A percentile compares a stretch with the other conserved stretches of the same genome.
Evolutionary conservation across 495 filamentous ascomycete species (phyloP).

Genomic region (Lasiosphaeria miniovina): DNA sequence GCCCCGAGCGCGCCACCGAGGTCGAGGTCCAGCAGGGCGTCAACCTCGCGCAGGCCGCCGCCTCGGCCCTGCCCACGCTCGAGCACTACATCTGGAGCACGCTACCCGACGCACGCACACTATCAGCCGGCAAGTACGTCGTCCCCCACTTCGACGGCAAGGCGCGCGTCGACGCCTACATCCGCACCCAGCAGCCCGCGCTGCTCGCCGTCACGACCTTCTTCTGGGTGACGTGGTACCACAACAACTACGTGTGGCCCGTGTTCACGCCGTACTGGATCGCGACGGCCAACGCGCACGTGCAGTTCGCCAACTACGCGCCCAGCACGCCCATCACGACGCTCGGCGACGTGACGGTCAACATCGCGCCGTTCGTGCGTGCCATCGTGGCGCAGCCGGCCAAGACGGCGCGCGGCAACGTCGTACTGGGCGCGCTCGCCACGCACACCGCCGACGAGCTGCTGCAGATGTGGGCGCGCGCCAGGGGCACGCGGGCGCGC

Average conservation of each 20-base stretch:
- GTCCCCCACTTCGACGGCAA: slow-evolving; percentile 44
- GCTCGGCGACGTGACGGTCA: slow-evolving; percentile 39
- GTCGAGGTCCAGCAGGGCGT: slow-evolving; percentile 56
- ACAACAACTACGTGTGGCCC: slow-evolving; percentile 29
- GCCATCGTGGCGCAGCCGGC: slow-evolving; percentile 39
- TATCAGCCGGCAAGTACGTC: slow-evolving; percentile 28
- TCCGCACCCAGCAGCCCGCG: slow-evolving; percentile 24
- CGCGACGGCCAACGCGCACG: slow-evolving; percentile 30
- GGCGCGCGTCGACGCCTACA: slow-evolving; percentile 35
- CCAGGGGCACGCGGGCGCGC: slow-evolving; percentile 26
- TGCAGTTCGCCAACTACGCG: slow-evolving; percentile 31
- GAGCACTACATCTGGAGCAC: slow-evolving; percentile 54
- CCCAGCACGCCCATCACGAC: slow-evolving; percentile 32
- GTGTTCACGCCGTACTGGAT: slow-evolving; percentile 34
- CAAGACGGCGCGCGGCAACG: slow-evolving; percentile 28
- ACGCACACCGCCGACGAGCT: slow-evolving; percentile 31
- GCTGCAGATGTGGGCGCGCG: slow-evolving; percentile 36
- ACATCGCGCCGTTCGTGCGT: slow-evolving; percentile 37
- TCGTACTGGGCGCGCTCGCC: slow-evolving; percentile 34
- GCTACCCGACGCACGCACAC: slow-evolving; percentile 23
- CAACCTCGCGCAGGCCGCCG: slow-evolving; percentile 53
- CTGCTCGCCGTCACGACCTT: slow-evolving; percentile 39
- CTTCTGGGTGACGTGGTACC: slow-evolving; percentile 38
- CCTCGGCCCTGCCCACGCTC: slow-evolving; percentile 32
- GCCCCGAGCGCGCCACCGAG: slow-evolving; percentile 37